Evolutionary conservation across 768 basidiomycete genomes (phyloP), one percentile per base, ranked within the genome.

Genomic region (Daedaleopsis sinensis): DNA sequence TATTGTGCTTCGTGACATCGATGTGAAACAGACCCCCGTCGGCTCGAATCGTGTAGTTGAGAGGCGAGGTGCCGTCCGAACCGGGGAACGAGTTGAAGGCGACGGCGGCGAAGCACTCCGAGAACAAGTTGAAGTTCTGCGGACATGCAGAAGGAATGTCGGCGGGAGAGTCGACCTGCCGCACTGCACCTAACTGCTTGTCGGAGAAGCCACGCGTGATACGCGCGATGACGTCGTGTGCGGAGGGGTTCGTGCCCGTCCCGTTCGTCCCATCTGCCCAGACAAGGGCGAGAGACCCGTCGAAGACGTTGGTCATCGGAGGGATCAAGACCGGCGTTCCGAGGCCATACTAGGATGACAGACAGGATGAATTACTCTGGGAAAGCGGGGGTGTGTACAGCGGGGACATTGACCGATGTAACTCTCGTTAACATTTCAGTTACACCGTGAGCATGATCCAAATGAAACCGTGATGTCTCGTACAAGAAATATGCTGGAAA

Each of bases 221-320:
- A 46, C 75, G 80, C 18, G 78, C 68, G 71, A 93, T 91, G 62
- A 93, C 83, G 39, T 82, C 79, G 36, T 72, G 69, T 4, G 89
- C 82, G 1, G 84, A 79, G 1, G 88, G 85, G 24, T 58, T 58
- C 8, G 75, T 73, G 52, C 82, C 82, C 1, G 76, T 77, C 13
- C 84, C 83, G 59, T 84, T 79, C 2, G 89, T 89, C 13, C 77
- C 81, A 66, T 91, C 90, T 0, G 84, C 82, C 91, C 91, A 93
- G 59, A 89, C 69, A 5, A 91, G 71, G 3, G 80, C 57, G 23
- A 79, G 73, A 15, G 82, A 81, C 12, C 80, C 80, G 58, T 86
- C 82, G 63, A 86, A 89, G 60, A 78, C 77, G 39, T 75, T 72
- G 35, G 75, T 67, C 7, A 91, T 72, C 49, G 77, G 66, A 44